Conservation (phyloP, 176 grass and related monocot species). For the Oryza longistaminata region DNA sequence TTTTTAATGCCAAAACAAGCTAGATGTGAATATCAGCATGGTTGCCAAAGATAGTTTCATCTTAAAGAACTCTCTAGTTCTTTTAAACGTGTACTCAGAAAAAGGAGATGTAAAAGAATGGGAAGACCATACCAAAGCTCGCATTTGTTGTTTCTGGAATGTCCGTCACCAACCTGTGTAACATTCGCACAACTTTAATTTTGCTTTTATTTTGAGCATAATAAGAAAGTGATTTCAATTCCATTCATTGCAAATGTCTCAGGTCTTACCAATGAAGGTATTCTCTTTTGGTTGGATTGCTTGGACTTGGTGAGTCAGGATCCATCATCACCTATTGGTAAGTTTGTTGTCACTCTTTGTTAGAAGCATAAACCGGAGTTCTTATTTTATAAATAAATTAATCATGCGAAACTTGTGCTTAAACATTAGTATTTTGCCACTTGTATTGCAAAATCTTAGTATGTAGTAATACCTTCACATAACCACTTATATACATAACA, state of each 20-base stretch:
- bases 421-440: neutral
- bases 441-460: neutral
- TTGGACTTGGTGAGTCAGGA: conserved; percentile 94
- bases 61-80: conserved; percentile 11
- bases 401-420: neutral
- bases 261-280: conserved; percentile 95
- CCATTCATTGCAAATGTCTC: conserved; percentile 26
- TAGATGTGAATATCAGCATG: neutral
- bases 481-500: neutral
- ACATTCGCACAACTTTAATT: conserved; percentile 30
- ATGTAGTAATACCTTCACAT: neutral
- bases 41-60: neutral
- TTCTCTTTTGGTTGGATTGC: conserved; percentile 92
- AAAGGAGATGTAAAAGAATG: conserved; percentile 14
- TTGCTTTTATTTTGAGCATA: conserved; percentile 10
- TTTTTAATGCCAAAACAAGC: neutral
- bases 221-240: conserved; percentile 20
- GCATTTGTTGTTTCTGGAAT: conserved; percentile 80
- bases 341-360: conserved; percentile 43
- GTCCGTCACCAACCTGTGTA: conserved; percentile 90
- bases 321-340: conserved; percentile 85
- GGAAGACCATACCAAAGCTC: conserved; percentile 60
- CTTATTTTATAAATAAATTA: neutral
- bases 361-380: conserved; percentile 36
- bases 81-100: conserved; percentile 40